Conservation (phyloP, 441 rosid species). For the Monsonia emarginata region DNA sequence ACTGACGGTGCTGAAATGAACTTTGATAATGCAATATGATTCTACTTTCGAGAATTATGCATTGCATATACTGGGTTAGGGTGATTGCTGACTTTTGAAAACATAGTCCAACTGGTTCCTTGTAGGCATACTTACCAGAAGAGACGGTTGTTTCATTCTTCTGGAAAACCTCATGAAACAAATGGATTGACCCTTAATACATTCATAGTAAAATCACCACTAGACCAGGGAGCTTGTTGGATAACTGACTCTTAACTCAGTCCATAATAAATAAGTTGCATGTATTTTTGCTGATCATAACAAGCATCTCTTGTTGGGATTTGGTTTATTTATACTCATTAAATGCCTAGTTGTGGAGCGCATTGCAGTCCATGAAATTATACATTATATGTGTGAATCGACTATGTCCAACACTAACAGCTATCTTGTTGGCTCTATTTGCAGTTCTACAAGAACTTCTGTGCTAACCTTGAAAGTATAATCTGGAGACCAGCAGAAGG, state of each 20-base stretch:
- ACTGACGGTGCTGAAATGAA: background rate
- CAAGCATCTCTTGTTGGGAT: no score
- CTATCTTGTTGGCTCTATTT: slow-evolving; percentile 9
- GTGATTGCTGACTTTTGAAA: background rate
- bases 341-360: no score
- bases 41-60: background rate
- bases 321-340: no score
- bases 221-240: no score
- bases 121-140: background rate
- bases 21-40: background rate
- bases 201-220: background rate
- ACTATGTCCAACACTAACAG: background rate
- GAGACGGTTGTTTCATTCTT: background rate
- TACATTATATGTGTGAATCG: background rate
- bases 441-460: slow-evolving; percentile 78
- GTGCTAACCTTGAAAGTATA: slow-evolving; percentile 59
- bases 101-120: background rate
- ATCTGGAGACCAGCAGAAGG: slow-evolving; percentile 63
- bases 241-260: no score
- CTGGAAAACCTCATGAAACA: background rate
- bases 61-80: background rate
- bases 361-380: background rate
- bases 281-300: no score
- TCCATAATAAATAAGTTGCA: background rate
- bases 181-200: background rate